These are phyloP conservation scores for Ustilago bromivora DNA, from an alignment of 1,284 basidiomycete species.

Conservation along the genomic window DNA sequence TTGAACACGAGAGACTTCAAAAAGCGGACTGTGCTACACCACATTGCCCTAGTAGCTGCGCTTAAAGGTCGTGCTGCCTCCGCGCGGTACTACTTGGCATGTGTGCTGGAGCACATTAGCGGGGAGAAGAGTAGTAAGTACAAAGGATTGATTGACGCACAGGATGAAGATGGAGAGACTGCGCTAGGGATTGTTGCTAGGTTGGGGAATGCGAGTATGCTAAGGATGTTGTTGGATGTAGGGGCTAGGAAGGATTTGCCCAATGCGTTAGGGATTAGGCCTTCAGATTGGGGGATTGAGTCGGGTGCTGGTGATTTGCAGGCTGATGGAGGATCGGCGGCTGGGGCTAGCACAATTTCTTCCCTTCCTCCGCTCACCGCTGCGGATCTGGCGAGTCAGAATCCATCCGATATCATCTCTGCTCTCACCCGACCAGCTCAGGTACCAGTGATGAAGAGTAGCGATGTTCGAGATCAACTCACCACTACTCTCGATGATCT, in stretches of 20 bases:
- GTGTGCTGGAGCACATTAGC: conserved; percentile 79
- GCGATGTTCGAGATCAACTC: conserved; percentile 82
- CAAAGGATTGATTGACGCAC: conserved; percentile 83
- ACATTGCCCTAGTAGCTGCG: conserved; percentile 89
- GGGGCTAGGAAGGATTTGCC: conserved; percentile 89
- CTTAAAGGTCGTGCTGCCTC: conserved; percentile 85
- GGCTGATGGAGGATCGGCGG: conserved; percentile 24
- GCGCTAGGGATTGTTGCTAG: conserved; percentile 94
- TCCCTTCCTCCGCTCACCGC: conserved; percentile 44
- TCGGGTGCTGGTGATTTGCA: conserved; percentile 33
- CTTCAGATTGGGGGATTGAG: conserved; percentile 82
- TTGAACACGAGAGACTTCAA: conserved; percentile 91
- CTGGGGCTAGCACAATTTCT: conserved; percentile 30
- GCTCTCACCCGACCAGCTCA: conserved; percentile 64
- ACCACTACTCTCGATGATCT: conserved; percentile 76
- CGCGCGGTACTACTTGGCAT: conserved; percentile 92
- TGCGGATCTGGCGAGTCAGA: conserved; percentile 57
- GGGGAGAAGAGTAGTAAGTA: conserved; percentile 68
- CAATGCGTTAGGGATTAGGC: conserved; percentile 93
- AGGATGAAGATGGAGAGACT: conserved; percentile 96
- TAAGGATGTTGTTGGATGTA: conserved; percentile 88
- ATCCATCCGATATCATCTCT: conserved; percentile 76
- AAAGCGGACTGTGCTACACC: conserved; percentile 91
- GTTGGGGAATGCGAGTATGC: conserved; percentile 89
- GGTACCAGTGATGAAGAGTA: conserved; percentile 83